Conservation (phyloP, 306 rosid genomes). For the Lathyrus aphaca region DNA sequence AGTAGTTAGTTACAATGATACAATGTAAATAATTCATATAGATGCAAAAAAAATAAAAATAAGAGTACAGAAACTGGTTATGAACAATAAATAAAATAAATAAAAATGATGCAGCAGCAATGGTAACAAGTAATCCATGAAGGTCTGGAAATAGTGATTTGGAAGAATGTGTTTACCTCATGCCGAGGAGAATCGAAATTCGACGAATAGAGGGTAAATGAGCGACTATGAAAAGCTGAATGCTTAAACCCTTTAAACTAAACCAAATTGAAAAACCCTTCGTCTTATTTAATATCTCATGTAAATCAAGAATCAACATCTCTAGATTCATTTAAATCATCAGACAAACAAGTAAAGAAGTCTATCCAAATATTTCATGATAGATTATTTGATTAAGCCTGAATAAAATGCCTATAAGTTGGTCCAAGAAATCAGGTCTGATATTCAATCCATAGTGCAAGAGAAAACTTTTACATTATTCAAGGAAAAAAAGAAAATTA, state of each 20-base stretch:
- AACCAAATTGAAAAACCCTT: background rate
- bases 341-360: background rate
- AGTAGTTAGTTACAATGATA: no score
- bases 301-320: background rate
- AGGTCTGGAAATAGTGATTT: background rate
- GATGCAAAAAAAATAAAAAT: background rate
- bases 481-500: slow-evolving; percentile 14
- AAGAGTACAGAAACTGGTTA: background rate
- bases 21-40: background rate
- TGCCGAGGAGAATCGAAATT: background rate
- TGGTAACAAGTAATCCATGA: background rate
- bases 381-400: background rate
- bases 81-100: no score
- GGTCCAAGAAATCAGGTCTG: slow-evolving; percentile 24
- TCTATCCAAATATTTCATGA: background rate
- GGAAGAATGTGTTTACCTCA: slow-evolving; percentile 5
- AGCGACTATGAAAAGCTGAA: background rate
- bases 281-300: background rate
- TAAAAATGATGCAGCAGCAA: no score
- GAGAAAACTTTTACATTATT: slow-evolving; percentile 25
- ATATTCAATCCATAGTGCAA: slow-evolving; percentile 5
- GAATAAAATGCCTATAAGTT: background rate
- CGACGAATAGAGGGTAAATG: background rate
- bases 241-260: background rate
- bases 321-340: background rate